phyloP scores from a whole-genome alignment of 106 monocot genomes.

The Allium cepa region DNA sequence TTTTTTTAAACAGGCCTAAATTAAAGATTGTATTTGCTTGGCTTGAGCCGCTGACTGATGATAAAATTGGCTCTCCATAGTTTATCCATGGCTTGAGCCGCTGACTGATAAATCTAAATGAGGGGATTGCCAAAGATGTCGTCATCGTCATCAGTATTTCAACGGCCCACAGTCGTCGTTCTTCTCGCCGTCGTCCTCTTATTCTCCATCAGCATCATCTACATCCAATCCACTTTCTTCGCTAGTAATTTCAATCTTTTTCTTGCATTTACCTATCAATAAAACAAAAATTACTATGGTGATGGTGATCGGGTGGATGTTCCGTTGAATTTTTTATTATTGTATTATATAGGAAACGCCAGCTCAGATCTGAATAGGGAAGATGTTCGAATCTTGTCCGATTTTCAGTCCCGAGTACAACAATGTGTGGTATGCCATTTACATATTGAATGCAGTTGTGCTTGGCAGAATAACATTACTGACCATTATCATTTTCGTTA shows the following conservation, averaged over 20 bases:
- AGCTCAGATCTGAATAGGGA: constrained; percentile 20
- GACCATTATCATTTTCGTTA: not conserved
- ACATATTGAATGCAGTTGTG: no score
- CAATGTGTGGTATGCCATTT: constrained; percentile 72
- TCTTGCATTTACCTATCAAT: not conserved
- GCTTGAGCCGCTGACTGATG: no score
- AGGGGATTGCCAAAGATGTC: not conserved
- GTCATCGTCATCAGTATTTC: constrained; percentile 4
- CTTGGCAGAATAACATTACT: no score
- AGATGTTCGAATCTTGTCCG: constrained; percentile 47
- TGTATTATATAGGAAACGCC: constrained; percentile 10
- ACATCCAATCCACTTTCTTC: constrained; percentile 78
- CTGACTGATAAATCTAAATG: no score
- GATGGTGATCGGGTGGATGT: no score
- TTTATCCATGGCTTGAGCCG: no score
- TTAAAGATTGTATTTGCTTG: no score
- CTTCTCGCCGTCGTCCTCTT: constrained; percentile 57
- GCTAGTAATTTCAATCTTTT: constrained; percentile 3
- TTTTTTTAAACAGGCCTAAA: no score
- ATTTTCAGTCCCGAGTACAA: constrained; percentile 76
- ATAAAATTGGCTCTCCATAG: no score
- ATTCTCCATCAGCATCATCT: constrained; percentile 56
- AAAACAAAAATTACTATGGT: not conserved
- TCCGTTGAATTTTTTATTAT: not conserved
- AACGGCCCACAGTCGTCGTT: constrained; percentile 35